phyloP scores from a whole-genome alignment of 306 rosid species.

The Citrullus amarus region DNA sequence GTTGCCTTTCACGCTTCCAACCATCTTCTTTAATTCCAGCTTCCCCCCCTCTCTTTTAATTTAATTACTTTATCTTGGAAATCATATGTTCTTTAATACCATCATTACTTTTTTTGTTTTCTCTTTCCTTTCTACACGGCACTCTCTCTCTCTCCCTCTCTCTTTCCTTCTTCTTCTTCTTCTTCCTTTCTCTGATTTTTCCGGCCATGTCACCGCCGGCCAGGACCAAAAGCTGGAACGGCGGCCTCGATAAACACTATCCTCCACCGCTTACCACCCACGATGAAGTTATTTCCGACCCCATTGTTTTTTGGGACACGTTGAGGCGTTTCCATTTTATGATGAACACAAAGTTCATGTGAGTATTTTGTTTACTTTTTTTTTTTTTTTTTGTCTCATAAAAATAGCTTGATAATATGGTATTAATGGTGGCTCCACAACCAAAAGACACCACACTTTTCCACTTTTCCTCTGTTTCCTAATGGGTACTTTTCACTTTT shows the following conservation, averaged over 20 bases:
- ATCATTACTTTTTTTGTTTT: not conserved
- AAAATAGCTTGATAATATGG: not conserved
- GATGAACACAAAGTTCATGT: slow-evolving; percentile 82
- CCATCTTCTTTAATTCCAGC: slow-evolving; percentile 24
- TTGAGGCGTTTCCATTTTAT: slow-evolving; percentile 72
- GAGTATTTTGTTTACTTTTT: not conserved
- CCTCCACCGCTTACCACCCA: slow-evolving; percentile 67
- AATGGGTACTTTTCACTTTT: not conserved
- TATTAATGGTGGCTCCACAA: not conserved
- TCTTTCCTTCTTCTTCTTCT: not conserved
- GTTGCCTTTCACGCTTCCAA: slow-evolving; percentile 72
- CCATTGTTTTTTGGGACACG: slow-evolving; percentile 70
- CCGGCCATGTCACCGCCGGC: slow-evolving; percentile 12
- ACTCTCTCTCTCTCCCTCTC: not conserved
- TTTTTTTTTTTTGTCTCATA: not conserved
- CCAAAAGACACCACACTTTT: not conserved
- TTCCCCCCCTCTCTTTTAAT: slow-evolving; percentile 25
- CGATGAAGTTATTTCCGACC: slow-evolving; percentile 34
- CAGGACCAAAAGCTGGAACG: slow-evolving; percentile 13
- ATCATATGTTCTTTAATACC: slow-evolving; percentile 13
- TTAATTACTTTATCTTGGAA: slow-evolving; percentile 29
- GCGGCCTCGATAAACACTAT: slow-evolving; percentile 30
- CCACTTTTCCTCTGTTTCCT: not conserved
- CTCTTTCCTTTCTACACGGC: not conserved
- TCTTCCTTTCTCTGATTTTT: not conserved